Percentiles rank a stretch among this genome's conserved stretches.
Conservation (phyloP, 306 rosid genomes). For the Coriaria nepalensis region DNA sequence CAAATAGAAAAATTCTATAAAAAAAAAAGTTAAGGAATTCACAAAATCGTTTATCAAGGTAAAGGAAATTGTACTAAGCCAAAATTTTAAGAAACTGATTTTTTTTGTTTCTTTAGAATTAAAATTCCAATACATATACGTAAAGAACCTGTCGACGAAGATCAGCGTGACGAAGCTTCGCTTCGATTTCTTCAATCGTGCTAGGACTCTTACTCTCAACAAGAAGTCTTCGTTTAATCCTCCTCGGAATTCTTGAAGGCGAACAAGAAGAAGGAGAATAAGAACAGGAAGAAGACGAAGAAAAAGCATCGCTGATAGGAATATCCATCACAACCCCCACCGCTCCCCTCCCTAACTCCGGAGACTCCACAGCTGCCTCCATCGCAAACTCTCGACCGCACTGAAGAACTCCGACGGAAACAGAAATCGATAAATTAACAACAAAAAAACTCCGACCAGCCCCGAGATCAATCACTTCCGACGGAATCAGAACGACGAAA, state of each 20-base stretch:
- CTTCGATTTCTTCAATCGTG: conserved; percentile 72
- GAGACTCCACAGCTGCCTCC: conserved; percentile 42
- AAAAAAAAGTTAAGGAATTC: too few relatives aligned
- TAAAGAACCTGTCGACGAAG: conserved; percentile 78
- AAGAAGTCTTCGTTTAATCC: conserved; percentile 59
- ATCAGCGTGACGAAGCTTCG: conserved; percentile 80
- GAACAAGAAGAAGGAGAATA: conserved; percentile 30
- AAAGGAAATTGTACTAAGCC: too few relatives aligned
- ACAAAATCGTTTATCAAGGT: too few relatives aligned
- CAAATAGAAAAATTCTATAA: too few relatives aligned
- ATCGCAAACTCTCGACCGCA: conserved; percentile 11
- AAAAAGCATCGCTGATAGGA: conserved; percentile 26
- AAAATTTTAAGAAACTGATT: conserved; percentile 1
- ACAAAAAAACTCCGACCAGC: too few relatives aligned
- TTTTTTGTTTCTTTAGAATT: background rate
- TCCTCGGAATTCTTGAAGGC: conserved; percentile 53
- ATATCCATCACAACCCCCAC: conserved; percentile 41
- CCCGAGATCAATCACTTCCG: too few relatives aligned
- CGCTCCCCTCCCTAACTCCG: conserved; percentile 14
- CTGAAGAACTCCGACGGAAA: too few relatives aligned
- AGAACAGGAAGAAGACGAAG: conserved; percentile 22
- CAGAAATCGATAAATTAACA: too few relatives aligned
- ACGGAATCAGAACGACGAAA: too few relatives aligned
- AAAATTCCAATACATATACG: background rate
- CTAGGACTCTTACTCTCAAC: conserved; percentile 59